These are phyloP conservation scores for Cladosporium austrohemisphaericum DNA, from an alignment of 2,329 filamentous ascomycete genomes.

Conservation along the genomic window DNA sequence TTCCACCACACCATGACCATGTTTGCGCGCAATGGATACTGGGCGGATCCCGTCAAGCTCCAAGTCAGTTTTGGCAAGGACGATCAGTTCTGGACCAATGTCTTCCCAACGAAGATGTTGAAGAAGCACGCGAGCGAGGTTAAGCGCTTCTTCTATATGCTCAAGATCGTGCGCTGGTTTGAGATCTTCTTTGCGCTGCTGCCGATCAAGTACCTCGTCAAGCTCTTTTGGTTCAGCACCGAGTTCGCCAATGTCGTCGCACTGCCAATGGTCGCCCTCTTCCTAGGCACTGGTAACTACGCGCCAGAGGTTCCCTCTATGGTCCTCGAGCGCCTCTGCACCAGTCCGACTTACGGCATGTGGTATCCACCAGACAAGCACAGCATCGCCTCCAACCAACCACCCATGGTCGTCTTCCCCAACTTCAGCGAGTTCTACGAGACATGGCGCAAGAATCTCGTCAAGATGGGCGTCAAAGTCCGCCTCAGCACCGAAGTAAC, in stretches of 20 bases:
- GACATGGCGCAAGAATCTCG: conserved; percentile 54
- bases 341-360: conserved; percentile 56
- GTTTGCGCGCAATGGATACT: conserved; percentile 56
- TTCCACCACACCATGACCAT: conserved; percentile 66
- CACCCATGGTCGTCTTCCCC: conserved; percentile 60
- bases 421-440: conserved; percentile 60
- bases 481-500: conserved; percentile 56
- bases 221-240: conserved; percentile 63
- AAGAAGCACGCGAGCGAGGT: conserved; percentile 55
- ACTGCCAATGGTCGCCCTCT: conserved; percentile 67
- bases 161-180: conserved; percentile 57
- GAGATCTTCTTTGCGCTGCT: conserved; percentile 58
- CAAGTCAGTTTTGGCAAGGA: conserved; percentile 63
- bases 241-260: conserved; percentile 70
- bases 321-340: conserved; percentile 54
- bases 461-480: conserved; percentile 54
- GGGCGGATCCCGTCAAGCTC: conserved; percentile 56
- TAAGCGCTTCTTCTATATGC: conserved; percentile 50
- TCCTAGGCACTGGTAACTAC: conserved; percentile 71
- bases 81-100: conserved; percentile 63
- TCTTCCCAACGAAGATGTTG: conserved; percentile 58
- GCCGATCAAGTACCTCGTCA: conserved; percentile 61
- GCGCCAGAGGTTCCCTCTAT: conserved; percentile 67
- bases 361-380: conserved; percentile 52
- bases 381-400: conserved; percentile 49